Evolutionary conservation across 1,284 basidiomycete genomes (phyloP).

Genomic region (Puccinia hordei): DNA sequence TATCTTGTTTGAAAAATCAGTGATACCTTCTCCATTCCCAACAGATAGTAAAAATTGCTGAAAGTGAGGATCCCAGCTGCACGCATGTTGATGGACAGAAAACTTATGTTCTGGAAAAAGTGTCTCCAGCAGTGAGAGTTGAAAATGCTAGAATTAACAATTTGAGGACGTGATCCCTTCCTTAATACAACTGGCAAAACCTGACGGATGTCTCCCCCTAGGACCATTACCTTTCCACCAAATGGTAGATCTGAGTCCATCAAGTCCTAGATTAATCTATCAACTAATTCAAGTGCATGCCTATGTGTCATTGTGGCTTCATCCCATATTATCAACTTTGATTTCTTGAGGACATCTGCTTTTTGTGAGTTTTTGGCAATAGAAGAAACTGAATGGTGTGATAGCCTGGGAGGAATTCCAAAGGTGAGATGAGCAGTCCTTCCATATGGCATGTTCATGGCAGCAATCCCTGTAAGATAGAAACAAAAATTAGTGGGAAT

Average conservation of each 20-base stretch:
- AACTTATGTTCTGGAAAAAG: not conserved
- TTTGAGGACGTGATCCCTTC: not conserved
- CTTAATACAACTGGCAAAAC: not conserved
- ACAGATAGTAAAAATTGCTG: not conserved
- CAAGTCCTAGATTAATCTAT: conserved; percentile 5
- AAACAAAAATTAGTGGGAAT: too few relatives aligned
- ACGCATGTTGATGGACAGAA: not conserved
- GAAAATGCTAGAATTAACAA: not conserved
- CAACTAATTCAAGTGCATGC: not conserved
- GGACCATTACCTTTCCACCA: not conserved
- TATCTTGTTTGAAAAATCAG: not conserved
- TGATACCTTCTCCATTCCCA: not conserved
- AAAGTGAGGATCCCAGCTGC: too few relatives aligned
- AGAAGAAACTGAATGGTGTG: not conserved
- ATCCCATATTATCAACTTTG: conserved; percentile 25
- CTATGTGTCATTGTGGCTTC: conserved; percentile 16
- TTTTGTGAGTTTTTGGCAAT: not conserved
- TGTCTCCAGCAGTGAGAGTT: conserved; percentile 1
- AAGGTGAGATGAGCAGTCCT: not conserved
- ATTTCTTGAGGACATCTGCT: not conserved
- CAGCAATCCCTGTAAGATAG: not conserved
- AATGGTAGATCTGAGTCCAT: not conserved
- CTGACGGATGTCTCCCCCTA: conserved; percentile 6
- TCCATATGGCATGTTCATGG: not conserved
- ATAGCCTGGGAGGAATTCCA: not conserved